phyloP scores from a whole-genome alignment of 2,329 filamentous ascomycete species.

The Fusarium sp. region DNA sequence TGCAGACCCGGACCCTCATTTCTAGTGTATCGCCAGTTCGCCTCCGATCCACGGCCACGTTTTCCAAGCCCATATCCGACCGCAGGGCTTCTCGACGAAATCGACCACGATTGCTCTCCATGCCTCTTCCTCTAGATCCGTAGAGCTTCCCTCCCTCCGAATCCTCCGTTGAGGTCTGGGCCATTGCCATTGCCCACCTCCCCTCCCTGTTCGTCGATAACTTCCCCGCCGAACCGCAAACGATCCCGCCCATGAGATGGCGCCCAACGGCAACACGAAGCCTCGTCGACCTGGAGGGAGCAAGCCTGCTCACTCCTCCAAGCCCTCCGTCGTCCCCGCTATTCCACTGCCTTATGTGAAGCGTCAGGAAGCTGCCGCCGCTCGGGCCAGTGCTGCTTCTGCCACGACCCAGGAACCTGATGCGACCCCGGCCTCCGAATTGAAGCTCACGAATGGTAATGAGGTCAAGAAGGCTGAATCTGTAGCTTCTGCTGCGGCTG shows the following conservation, averaged over 20 bases:
- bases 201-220: slow-evolving; percentile 30
- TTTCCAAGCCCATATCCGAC: slow-evolving; percentile 23
- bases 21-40: slow-evolving; percentile 33
- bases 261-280: slow-evolving; percentile 51
- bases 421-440: slow-evolving; percentile 22
- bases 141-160: slow-evolving; percentile 44
- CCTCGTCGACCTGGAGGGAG: slow-evolving; percentile 47
- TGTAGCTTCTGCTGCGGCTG: slow-evolving; percentile 3
- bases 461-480: slow-evolving; percentile 15
- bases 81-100: slow-evolving; percentile 25
- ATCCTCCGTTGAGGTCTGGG: slow-evolving; percentile 41
- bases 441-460: slow-evolving; percentile 39
- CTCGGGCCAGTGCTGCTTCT: slow-evolving; percentile 41
- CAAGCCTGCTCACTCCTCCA: slow-evolving; percentile 49
- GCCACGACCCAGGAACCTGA: slow-evolving; percentile 20
- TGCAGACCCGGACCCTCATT: slow-evolving; percentile 35
- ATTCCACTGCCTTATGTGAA: slow-evolving; percentile 55
- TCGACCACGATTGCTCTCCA: slow-evolving; percentile 43
- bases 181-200: slow-evolving; percentile 40
- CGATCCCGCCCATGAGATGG: slow-evolving; percentile 46
- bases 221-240: slow-evolving; percentile 40
- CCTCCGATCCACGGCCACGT: slow-evolving; percentile 31
- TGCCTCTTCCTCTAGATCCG: slow-evolving; percentile 49
- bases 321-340: slow-evolving; percentile 53
- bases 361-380: slow-evolving; percentile 51